Base-by-base conservation (phyloP, 177 flowering plant genomes). In the Vitis hybrid region DNA sequence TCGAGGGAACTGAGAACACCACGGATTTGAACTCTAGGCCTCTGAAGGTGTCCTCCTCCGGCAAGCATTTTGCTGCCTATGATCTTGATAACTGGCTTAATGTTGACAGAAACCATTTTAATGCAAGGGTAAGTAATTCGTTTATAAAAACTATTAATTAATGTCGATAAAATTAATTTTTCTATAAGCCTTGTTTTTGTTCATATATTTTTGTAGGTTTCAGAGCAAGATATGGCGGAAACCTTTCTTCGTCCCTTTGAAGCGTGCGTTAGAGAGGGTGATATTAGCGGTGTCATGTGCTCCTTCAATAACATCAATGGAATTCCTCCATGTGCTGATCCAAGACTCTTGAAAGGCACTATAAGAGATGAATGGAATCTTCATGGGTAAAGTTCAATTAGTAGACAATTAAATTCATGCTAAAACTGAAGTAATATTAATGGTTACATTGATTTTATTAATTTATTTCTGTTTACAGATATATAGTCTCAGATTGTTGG, bases 21-120 rank as follows among this genome's bases (percentile, higher is more conserved):
- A 63, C 55, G 0, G 79, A 77, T 65, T 45, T 51, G 50, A 69
- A 69, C 18, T 34, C 64, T 0, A 70, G 71, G 13, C 73, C 68
- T 1, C 76, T 83, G 10, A 83, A 83, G 53, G 86, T 83, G 31
- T 71, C 82, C 4, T 71, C 79, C 0, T 81, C 82, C 67, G 77
- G 86, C 70, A 81, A 81, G 70, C 84, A 83, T 53, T 77, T 58
- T 22, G 63, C 82, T 4, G 86, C 86, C 15, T 83, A 83, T 68
- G 86, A 83, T 69, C 55, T 83, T 3, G 84, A 83, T 57, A 67
- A 65, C 39, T 83, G 84, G 84, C 3, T 10, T 13, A 74, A 78
- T 0, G 58, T 75, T 2, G 74, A 77, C 34, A 71, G 84, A 3
- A 66, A 34, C 50, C 75, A 71, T 61, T 83, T 83, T 45, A 73